Conservation (phyloP, 2,329 filamentous ascomycete species). For the Diaporthe destruens region DNA sequence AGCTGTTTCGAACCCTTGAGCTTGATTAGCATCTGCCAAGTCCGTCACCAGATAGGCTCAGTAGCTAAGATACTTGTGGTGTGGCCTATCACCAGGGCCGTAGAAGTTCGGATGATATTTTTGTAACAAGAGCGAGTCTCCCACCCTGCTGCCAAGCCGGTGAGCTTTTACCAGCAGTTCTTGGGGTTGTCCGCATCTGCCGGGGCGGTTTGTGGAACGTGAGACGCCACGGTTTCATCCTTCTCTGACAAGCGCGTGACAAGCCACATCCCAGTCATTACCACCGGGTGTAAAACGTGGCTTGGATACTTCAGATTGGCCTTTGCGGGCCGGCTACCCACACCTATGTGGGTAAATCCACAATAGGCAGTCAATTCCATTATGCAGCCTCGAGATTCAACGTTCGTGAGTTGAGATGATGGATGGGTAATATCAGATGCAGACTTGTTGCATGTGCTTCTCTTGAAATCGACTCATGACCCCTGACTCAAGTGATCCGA, state of each 20-base stretch:
- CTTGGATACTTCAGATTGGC: background rate
- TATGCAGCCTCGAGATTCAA: background rate
- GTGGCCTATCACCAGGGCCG: background rate
- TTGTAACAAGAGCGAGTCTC: conserved; percentile 4
- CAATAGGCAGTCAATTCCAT: conserved; percentile 14
- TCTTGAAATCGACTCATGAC: background rate
- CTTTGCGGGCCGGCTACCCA: background rate
- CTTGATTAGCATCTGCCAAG: background rate
- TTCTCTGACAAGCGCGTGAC: conserved; percentile 8
- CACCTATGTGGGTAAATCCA: background rate
- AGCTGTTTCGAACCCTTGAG: background rate
- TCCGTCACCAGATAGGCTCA: background rate
- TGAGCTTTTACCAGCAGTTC: background rate
- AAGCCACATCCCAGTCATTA: background rate
- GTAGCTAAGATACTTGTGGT: background rate
- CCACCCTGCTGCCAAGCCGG: background rate
- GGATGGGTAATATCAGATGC: background rate
- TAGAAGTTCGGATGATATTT: background rate
- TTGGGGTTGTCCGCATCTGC: conserved; percentile 16
- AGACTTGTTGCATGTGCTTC: conserved; percentile 21
- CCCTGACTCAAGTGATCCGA: background rate
- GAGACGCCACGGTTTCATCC: conserved; percentile 24
- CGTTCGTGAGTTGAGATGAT: background rate
- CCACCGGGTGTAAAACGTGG: background rate
- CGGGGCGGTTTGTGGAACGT: conserved; percentile 3